Evolutionary conservation across 768 basidiomycete genomes (phyloP), one percentile per base, ranked within the genome.

Genomic region (Collybia mongolica): DNA sequence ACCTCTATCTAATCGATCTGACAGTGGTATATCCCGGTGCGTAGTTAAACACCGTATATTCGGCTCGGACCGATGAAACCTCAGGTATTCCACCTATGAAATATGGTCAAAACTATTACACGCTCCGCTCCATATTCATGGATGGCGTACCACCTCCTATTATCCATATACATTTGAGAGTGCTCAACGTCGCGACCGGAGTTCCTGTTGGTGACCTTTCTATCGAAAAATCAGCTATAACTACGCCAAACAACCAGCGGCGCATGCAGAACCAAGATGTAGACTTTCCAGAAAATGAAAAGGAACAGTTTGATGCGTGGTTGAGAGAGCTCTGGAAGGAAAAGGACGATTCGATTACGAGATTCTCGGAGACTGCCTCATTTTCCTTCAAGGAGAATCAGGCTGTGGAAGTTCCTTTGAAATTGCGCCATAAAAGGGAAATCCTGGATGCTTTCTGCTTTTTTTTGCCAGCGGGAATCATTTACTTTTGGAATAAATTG

Each of bases 1-100:
- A 79, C 47, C 72, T 99, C 51, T 81, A 84, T 56, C 66, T 99
- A 11, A 72, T 98, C n/a, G 97, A 98, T 64, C 73, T 97, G 39
- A 98, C 97, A 0, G 76, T 96, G 54, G 81, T 87, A 22, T 99
- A 99, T 69, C 91, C 93, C 55, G 94, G 94, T 84, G 65, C 56
- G 71, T 43, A 6, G 49, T 43, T 17, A 47, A n/a, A 38, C 38
- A 14, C 19, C 6, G 17, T n/a, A 22, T 39, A 8, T 22, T 28
- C 35, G 35, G 45, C 32, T 20, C 39, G 9, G 48, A 15, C 22
- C 53, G 26, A 55, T 44, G 39, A 6, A 37, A 46, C 45, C 32
- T 36, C 52, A 90, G 89, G 89, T 8, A 79, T 96, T 36, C 92
- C 93, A 14, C 77, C 81, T 2, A 75, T 79, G 60, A 84, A 82